A percentile compares a stretch with the other conserved stretches of the same genome.
phyloP scores from a whole-genome alignment of 345 rosid genomes.

The Lumnitzera littorea region DNA sequence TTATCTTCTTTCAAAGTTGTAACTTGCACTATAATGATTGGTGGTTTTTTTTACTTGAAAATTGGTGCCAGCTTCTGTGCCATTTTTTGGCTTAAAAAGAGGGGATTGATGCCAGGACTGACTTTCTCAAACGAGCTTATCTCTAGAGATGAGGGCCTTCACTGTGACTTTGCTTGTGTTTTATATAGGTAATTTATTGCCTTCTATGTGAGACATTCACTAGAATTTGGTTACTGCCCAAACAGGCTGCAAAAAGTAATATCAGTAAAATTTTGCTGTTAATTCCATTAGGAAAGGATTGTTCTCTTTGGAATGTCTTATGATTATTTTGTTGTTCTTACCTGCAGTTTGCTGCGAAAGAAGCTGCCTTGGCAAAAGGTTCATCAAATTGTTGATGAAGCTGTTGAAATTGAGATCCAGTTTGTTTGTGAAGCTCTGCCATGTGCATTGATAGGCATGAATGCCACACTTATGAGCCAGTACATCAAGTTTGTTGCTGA shows the following conservation, averaged over 20 bases:
- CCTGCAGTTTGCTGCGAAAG: slow-evolving; percentile 52
- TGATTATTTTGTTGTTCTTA: not conserved
- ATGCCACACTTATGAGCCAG: slow-evolving; percentile 80
- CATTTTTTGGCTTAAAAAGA: slow-evolving; percentile 93
- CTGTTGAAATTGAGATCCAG: slow-evolving; percentile 81
- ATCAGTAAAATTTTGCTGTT: no score
- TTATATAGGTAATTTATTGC: slow-evolving; percentile 48
- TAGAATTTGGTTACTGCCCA: not conserved
- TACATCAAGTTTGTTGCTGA: slow-evolving; percentile 88
- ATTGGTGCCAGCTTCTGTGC: slow-evolving; percentile 72
- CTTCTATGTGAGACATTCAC: not conserved
- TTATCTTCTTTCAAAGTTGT: not conserved
- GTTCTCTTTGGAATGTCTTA: not conserved
- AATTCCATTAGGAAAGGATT: no score
- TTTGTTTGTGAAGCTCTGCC: slow-evolving; percentile 92
- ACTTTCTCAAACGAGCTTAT: slow-evolving; percentile 92
- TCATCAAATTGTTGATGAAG: slow-evolving; percentile 59
- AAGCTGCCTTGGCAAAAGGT: slow-evolving; percentile 55
- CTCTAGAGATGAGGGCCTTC: slow-evolving; percentile 90
- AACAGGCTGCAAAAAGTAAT: no score
- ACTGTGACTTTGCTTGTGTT: slow-evolving; percentile 95
- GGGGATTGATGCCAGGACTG: slow-evolving; percentile 95
- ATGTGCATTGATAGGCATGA: slow-evolving; percentile 87
- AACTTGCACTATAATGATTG: not conserved
- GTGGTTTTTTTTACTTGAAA: slow-evolving; percentile 6